Conservation (phyloP, 768 basidiomycete species). For the Kwoniella dejecticola region DNA sequence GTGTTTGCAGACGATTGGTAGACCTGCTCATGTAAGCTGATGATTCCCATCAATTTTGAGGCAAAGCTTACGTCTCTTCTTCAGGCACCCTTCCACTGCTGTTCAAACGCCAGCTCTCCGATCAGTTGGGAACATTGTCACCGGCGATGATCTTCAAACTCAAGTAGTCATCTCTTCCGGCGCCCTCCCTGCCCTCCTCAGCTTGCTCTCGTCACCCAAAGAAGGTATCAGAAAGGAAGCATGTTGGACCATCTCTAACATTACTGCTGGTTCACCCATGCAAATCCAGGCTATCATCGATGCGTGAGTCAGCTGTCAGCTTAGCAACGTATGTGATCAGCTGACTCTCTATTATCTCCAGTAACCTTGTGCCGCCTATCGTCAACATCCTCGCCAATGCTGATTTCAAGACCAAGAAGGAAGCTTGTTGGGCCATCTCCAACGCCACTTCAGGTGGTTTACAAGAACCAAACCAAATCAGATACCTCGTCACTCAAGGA, state of each 20-base stretch:
- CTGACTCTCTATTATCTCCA: constrained; percentile 15
- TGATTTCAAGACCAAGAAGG: constrained; percentile 99
- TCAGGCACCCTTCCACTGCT: constrained; percentile 65
- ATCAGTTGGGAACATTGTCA: constrained; percentile 98
- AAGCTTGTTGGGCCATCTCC: constrained; percentile 99
- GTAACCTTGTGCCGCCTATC: constrained; percentile 84
- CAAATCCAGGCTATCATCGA: constrained; percentile 98
- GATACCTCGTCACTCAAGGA: constrained; percentile 95
- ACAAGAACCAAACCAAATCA: constrained; percentile 93
- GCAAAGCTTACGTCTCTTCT: constrained; percentile 4
- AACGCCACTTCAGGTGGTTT: constrained; percentile 98
- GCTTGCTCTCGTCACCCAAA: constrained; percentile 91
- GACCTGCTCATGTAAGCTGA: constrained; percentile 79
- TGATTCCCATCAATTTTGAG: neutral
- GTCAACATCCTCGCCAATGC: constrained; percentile 97
- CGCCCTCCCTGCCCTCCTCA: constrained; percentile 89
- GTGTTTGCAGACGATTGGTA: constrained; percentile 94
- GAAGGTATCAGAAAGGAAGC: constrained; percentile 99
- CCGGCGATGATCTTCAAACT: constrained; percentile 97
- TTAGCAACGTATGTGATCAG: neutral
- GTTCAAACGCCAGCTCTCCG: constrained; percentile 98
- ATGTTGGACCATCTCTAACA: constrained; percentile 99
- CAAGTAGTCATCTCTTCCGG: constrained; percentile 99
- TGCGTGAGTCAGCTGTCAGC: constrained; percentile 67
- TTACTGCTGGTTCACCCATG: constrained; percentile 93